Base-by-base conservation (phyloP, 371 early-diverging fungal species). In the Rozella allomycis region DNA sequence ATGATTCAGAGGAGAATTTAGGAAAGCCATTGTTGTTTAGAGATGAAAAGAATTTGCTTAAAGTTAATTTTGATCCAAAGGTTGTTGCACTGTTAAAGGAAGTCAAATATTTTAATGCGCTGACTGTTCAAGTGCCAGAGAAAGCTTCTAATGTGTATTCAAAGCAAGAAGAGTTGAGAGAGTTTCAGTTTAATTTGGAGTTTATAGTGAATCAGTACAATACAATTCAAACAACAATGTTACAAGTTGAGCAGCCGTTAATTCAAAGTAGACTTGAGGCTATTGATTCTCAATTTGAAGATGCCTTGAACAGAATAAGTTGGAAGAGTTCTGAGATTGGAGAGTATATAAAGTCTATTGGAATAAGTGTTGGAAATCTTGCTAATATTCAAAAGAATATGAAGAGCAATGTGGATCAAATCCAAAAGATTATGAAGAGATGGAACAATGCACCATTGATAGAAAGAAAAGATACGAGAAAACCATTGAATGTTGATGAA, bases 21-120 rank as follows among this genome's bases (percentile, higher is more conserved):
- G 39, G 47, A 35, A 67, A 67, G 32, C 67, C 67, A 4, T 23
- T 67, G 2, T 47, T 62, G 5, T 30, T 53, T 3, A 42, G 54
- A 17, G 14, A n/a, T 19, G 45, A 41, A 4, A 36, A 55, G 4
- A 41, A 61, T 10, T 26, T 26, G 17, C 17, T 26, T 26, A 42
- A 45, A 17, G 62, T 67, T 45, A 67, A 67, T 42, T 67, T 67
- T 36, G 67, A 63, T 35, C 67, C 67, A 5, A 67, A 67, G 31
- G 67, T 67, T 17, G 61, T 67, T 12, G 65, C 67, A 1, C 43
- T 67, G 9, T 33, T 67, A 12, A 51, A 65, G 8, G 67, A 67
- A 42, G 60, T 67, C 20, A 55, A 54, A 27, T 67, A 67, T 42
- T 58, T 67, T 49, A 5, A 20, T 17, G 25, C n/a, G n/a, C 17